phyloP scores from a whole-genome alignment of 2,329 filamentous ascomycete species.

The Xylariomycetidae sp. region DNA sequence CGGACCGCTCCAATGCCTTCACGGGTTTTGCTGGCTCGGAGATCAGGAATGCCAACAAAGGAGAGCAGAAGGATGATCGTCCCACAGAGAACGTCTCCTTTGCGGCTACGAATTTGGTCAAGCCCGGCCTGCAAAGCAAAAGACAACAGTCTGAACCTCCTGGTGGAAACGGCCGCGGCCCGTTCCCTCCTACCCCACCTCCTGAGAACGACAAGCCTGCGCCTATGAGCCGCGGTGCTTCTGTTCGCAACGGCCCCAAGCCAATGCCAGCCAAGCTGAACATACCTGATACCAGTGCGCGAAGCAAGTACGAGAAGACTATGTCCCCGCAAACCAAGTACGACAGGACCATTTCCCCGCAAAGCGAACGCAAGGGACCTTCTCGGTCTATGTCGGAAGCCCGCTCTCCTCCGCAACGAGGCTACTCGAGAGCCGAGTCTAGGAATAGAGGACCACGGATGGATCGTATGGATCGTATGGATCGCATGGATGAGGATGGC shows the following conservation, averaged over 20 bases:
- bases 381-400: conserved; percentile 36
- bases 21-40: conserved; percentile 76
- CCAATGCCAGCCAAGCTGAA: conserved; percentile 58
- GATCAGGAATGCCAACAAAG: conserved; percentile 61
- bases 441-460: conserved; percentile 30
- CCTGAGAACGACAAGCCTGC: conserved; percentile 71
- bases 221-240: conserved; percentile 47
- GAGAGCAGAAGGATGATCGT: conserved; percentile 66
- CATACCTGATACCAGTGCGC: conserved; percentile 49
- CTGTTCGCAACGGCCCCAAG: conserved; percentile 56
- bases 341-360: conserved; percentile 38
- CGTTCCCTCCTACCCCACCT: conserved; percentile 97
- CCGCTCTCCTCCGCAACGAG: conserved; percentile 39
- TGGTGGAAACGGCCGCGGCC: conserved; percentile 60
- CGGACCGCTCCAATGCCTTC: conserved; percentile 73
- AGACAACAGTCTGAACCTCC: conserved; percentile 84
- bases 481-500: conserved; percentile 53
- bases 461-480: too few relatives aligned
- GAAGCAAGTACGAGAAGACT: conserved; percentile 50
- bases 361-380: conserved; percentile 29
- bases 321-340: conserved; percentile 38
- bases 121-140: conserved; percentile 72
- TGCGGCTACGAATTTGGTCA: conserved; percentile 88
- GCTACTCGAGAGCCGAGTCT: conserved; percentile 37
- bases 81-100: conserved; percentile 81